phyloP scores from a whole-genome alignment of 345 rosid species.

The Alliaria petiolata region DNA sequence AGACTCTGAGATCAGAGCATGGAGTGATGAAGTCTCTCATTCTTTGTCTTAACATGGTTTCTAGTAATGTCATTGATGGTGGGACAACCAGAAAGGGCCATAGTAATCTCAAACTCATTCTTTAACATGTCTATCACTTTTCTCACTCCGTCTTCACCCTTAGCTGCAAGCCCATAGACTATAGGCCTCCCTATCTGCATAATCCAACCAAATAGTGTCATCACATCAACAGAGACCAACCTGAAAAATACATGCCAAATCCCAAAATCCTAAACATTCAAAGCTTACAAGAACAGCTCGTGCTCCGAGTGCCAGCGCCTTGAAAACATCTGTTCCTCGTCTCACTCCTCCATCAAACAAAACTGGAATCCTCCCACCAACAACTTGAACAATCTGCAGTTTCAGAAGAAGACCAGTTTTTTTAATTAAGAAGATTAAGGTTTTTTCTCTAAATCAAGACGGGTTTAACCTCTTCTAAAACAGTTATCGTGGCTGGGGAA shows the following conservation, averaged over 20 bases:
- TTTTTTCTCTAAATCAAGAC: not conserved
- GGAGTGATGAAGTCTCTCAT: constrained; percentile 46
- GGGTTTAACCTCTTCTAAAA: constrained; percentile 61
- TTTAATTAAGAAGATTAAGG: not conserved
- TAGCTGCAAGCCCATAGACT: constrained; percentile 65
- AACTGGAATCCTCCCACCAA: constrained; percentile 70
- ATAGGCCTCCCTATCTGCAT: constrained; percentile 91
- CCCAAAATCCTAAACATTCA: not conserved
- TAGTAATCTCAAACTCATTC: constrained; percentile 71
- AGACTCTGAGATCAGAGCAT: constrained; percentile 46
- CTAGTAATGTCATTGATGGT: constrained; percentile 54
- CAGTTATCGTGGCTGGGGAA: constrained; percentile 59
- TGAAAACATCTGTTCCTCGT: constrained; percentile 84
- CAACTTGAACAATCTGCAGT: constrained; percentile 65
- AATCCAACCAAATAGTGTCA: not conserved
- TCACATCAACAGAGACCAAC: not conserved
- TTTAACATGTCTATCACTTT: constrained; percentile 65
- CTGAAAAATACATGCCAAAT: not conserved
- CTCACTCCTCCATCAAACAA: constrained; percentile 82
- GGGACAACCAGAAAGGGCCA: constrained; percentile 85
- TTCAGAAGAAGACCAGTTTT: not conserved
- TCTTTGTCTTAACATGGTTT: constrained; percentile 46
- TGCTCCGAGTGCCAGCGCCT: constrained; percentile 90
- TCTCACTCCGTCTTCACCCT: constrained; percentile 69
- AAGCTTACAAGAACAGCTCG: constrained; percentile 77